These are phyloP conservation scores for Tremella fuciformis DNA, from an alignment of 768 basidiomycete genomes.

Conservation along the genomic window DNA sequence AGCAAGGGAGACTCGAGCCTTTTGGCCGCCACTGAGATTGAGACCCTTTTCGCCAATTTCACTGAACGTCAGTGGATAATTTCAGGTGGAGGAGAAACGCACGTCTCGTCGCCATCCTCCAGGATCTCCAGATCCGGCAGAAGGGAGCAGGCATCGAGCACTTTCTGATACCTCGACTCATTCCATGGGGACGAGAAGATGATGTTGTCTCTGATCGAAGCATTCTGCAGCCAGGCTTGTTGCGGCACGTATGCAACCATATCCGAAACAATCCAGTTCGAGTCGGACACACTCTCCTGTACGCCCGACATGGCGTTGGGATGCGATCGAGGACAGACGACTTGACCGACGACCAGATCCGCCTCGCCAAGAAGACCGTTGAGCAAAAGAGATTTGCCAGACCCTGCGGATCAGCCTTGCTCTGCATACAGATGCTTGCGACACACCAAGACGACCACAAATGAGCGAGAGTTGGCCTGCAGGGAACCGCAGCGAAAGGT, in stretches of 20 bases:
- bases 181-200: conserved; percentile 74
- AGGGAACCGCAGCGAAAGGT: conserved; percentile 74
- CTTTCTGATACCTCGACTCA: conserved; percentile 69
- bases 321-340: conserved; percentile 77
- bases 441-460: conserved; percentile 71
- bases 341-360: conserved; percentile 75
- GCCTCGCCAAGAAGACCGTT: conserved; percentile 83
- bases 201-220: conserved; percentile 81
- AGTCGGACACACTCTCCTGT: conserved; percentile 53
- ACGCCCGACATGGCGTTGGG: conserved; percentile 72
- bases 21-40: conserved; percentile 58
- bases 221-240: conserved; percentile 68
- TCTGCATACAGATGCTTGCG: not conserved
- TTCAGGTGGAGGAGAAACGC: conserved; percentile 13
- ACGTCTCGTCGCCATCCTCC: conserved; percentile 70
- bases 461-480: conserved; percentile 73
- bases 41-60: conserved; percentile 51
- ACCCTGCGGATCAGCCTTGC: conserved; percentile 51
- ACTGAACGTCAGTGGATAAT: conserved; percentile 54
- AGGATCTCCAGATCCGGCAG: conserved; percentile 68
- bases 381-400: conserved; percentile 82
- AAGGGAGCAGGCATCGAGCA: conserved; percentile 75
- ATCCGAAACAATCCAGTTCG: conserved; percentile 73
- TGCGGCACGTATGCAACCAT: conserved; percentile 81
- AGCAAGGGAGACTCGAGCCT: conserved; percentile 53